Evolutionary conservation across 805 yeast genomes (phyloP).

Genomic region (Hanseniaspora meyeri): DNA sequence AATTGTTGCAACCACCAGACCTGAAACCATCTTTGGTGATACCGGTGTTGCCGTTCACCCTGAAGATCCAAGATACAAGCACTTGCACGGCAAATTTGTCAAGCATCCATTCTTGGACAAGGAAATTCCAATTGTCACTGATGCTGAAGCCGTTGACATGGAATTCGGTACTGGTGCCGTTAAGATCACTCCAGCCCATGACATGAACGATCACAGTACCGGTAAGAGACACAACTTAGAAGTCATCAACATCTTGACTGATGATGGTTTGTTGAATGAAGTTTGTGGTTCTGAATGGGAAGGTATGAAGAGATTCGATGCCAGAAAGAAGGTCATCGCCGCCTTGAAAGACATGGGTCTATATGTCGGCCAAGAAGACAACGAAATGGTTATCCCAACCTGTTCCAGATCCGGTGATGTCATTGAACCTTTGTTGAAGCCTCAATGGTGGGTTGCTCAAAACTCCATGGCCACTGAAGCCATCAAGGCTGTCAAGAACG

Average conservation of each 20-base stretch:
- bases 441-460: conserved; percentile 99
- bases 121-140: conserved; percentile 76
- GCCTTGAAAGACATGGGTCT: conserved; percentile 62
- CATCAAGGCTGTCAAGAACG: conserved; percentile 69
- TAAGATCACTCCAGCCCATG: conserved; percentile 97
- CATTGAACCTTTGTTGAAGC: conserved; percentile 91
- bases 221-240: conserved; percentile 90
- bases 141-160: conserved; percentile 93
- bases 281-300: conserved; percentile 79
- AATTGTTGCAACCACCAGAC: conserved; percentile 95
- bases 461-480: conserved; percentile 79
- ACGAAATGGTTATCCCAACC: conserved; percentile 87
- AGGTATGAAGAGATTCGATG: conserved; percentile 89
- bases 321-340: conserved; percentile 74
- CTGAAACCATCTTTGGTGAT: conserved; percentile 96
- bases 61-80: conserved; percentile 80
- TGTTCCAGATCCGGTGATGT: conserved; percentile 96
- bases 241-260: conserved; percentile 79
- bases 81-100: conserved; percentile 86
- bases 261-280: conserved; percentile 81
- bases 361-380: conserved; percentile 74
- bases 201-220: conserved; percentile 88
- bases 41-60: conserved; percentile 98
- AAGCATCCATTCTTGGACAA: conserved; percentile 82
- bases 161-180: conserved; percentile 99